These are phyloP conservation scores for Irpex sp. DNA, from an alignment of 1,284 basidiomycete species.

Conservation along the genomic window DNA sequence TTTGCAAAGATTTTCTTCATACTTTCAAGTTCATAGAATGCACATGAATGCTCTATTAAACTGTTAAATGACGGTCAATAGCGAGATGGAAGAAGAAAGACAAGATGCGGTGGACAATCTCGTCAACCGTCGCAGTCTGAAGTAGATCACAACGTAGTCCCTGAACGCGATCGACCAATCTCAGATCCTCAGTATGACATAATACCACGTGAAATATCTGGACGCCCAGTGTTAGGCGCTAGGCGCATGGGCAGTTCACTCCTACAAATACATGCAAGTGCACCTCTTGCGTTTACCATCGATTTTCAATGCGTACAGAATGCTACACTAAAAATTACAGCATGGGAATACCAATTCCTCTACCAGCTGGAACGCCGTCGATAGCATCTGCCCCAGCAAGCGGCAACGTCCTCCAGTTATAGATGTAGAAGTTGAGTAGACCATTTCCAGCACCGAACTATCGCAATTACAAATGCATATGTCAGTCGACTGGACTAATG, in stretches of 20 bases:
- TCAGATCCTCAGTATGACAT: neutral
- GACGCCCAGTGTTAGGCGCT: neutral
- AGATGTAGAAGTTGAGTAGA: constrained; percentile 87
- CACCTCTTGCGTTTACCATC: neutral
- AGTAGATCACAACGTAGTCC: neutral
- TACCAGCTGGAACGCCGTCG: constrained; percentile 53
- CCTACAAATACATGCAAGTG: neutral
- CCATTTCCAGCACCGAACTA: constrained; percentile 93
- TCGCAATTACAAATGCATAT: neutral
- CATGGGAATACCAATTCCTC: constrained; percentile 82
- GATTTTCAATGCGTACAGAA: neutral
- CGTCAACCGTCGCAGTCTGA: no score
- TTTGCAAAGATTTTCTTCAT: neutral
- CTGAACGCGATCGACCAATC: neutral
- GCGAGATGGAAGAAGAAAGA: neutral
- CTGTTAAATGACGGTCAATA: no score
- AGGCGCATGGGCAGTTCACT: no score
- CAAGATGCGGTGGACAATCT: neutral
- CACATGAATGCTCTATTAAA: no score
- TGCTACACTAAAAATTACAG: constrained; percentile 32
- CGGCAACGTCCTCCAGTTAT: constrained; percentile 86
- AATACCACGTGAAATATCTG: neutral
- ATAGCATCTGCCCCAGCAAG: constrained; percentile 64
- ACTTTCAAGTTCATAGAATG: neutral
- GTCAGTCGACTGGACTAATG: neutral